Evolutionary conservation across 2,329 filamentous ascomycete genomes (phyloP).

Genomic region (Zasmidium angulare): DNA sequence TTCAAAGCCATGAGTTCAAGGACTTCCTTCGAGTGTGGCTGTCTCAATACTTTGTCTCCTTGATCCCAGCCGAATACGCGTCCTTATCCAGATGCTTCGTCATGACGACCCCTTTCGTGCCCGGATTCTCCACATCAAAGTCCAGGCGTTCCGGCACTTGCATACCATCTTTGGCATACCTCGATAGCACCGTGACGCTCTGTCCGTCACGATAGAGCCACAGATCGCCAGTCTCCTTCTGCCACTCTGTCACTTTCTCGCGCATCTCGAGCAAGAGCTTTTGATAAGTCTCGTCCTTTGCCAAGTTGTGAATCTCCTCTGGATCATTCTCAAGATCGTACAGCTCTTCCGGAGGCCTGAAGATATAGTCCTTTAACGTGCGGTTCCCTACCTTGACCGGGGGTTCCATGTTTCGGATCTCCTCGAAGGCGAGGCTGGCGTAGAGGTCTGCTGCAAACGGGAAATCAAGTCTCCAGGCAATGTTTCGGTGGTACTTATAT

Average conservation of each 20-base stretch:
- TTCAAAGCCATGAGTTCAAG: too few species aligned
- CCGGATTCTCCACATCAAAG: slow-evolving; percentile 23
- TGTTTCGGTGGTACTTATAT: slow-evolving; percentile 54
- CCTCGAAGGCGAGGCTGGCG: slow-evolving; percentile 46
- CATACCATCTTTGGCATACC: slow-evolving; percentile 23
- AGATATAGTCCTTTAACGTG: slow-evolving; percentile 45
- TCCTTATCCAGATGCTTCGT: slow-evolving; percentile 12
- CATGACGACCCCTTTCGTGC: slow-evolving; percentile 4
- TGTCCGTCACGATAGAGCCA: slow-evolving; percentile 36
- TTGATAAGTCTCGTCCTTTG: slow-evolving; percentile 34
- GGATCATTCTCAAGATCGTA: slow-evolving; percentile 50
- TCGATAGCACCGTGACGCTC: slow-evolving; percentile 16
- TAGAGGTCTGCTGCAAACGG: slow-evolving; percentile 38
- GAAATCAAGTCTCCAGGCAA: slow-evolving; percentile 40
- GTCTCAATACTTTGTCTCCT: slow-evolving; percentile 8
- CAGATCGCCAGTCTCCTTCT: slow-evolving; percentile 35
- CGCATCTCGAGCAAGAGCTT: slow-evolving; percentile 37
- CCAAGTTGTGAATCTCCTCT: slow-evolving; percentile 48
- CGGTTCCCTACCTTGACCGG: slow-evolving; percentile 43
- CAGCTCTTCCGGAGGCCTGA: slow-evolving; percentile 46
- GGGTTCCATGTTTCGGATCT: slow-evolving; percentile 40
- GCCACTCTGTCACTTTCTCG: slow-evolving; percentile 36
- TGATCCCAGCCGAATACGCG: slow-evolving; percentile 12
- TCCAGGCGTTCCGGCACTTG: slow-evolving; percentile 27
- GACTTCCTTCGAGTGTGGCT: too few species aligned